A percentile compares a stretch with the other conserved stretches of the same genome.
phyloP scores from a whole-genome alignment of 1,284 basidiomycete genomes.

The Chalciporus piperatoides region DNA sequence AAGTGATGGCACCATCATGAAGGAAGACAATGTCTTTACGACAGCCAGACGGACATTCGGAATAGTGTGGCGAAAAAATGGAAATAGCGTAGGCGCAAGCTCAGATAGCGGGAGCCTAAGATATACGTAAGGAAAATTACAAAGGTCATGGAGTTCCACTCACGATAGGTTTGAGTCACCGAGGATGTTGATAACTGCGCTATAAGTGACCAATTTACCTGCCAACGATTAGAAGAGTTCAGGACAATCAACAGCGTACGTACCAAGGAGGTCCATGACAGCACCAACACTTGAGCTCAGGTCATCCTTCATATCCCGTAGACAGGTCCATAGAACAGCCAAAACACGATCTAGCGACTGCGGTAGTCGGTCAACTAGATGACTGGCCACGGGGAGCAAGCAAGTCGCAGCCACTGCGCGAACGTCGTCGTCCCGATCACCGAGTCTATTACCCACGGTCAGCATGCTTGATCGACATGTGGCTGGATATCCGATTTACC shows the following conservation, averaged over 20 bases:
- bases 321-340: slow-evolving; percentile 86
- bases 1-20: slow-evolving; percentile 76
- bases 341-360: slow-evolving; percentile 73
- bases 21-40: slow-evolving; percentile 84
- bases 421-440: slow-evolving; percentile 95
- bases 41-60: slow-evolving; percentile 91
- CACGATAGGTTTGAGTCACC: slow-evolving; percentile 66
- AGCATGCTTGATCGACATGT: slow-evolving; percentile 7
- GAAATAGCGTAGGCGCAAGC: slow-evolving; percentile 87
- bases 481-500: slow-evolving; percentile 47
- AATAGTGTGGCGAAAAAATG: slow-evolving; percentile 98
- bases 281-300: slow-evolving; percentile 94
- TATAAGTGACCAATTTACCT: slow-evolving; percentile 82
- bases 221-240: slow-evolving; percentile 4
- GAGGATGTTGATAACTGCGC: slow-evolving; percentile 76
- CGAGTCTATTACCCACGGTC: slow-evolving; percentile 52
- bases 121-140: slow-evolving; percentile 11
- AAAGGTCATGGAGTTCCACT: slow-evolving; percentile 29
- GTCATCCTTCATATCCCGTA: slow-evolving; percentile 94
- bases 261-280: slow-evolving; percentile 95
- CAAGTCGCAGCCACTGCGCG: slow-evolving; percentile 94
- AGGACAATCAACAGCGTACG: slow-evolving; percentile 14
- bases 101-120: slow-evolving; percentile 71
- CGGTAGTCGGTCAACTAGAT: slow-evolving; percentile 76
- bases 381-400: slow-evolving; percentile 79